Base-by-base conservation (phyloP, 768 basidiomycete species). In the Suillus americanus region DNA sequence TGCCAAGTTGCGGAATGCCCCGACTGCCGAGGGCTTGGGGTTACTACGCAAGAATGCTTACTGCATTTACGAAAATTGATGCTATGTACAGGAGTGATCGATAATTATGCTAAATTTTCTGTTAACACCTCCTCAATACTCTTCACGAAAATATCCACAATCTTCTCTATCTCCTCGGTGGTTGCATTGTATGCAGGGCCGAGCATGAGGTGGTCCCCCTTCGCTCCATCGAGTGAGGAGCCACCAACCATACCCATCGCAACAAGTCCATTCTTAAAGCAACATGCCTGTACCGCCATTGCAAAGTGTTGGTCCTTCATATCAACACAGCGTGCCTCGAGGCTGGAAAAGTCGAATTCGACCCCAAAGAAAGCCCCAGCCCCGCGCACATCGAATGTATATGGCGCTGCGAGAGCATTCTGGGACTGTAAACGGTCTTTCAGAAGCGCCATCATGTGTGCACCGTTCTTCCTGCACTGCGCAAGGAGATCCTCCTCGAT, bases 151-250 rank as follows among this genome's bases (percentile, higher is more conserved):
- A 87, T 73, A 18, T 85, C 81, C 6, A 86, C 90, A 65, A 95
- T 89, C 74, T 73, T 81, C 67, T 88, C 85, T 25, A 93, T 81
- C 76, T 95, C 85, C 68, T 86, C 83, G 66, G 80, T 78, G 5
- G 86, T 92, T 46, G 91, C 80, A 71, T 89, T 95, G 74, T 91
- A 94, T 6, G 93, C 90, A 35, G 94, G 94, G 0, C 91, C 84
- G 60, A 96, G 78, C 65, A 95, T 83, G 60, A 86, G 77, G 69
- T 89, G 87, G 65, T 93, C 84, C 8, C 94, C 94, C 73, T 82
- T 83, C 8, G 82, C 86, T 14, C 92, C 92, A 71, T 92, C 85
- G 40, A 90, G 60, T 65, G 83, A 86, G 18, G 88, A 82, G 12
- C 89, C 89, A 23, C 92, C 91, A 12, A 79, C 81, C 81, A 94